phyloP scores from a whole-genome alignment of 139 green algal genomes.

The Parachlorella kessleri region DNA sequence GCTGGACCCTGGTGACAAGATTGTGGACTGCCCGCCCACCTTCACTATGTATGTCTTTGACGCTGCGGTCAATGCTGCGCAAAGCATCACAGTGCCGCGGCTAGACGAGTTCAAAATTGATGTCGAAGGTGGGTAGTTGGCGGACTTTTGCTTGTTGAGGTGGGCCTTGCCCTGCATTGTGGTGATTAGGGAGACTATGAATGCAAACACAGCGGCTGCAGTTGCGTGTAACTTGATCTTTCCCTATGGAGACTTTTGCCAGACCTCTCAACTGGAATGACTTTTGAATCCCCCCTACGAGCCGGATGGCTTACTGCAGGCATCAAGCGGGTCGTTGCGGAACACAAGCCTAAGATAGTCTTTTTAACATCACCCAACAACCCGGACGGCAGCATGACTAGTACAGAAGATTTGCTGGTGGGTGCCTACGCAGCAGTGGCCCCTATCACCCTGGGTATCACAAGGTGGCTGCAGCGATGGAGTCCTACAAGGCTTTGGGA shows the following conservation, averaged over 20 bases:
- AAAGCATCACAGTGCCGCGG: slow-evolving; percentile 85
- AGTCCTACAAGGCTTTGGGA: no score
- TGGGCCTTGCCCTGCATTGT: background rate
- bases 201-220: no score
- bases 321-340: slow-evolving; percentile 70
- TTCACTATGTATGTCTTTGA: slow-evolving; percentile 99
- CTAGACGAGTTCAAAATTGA: slow-evolving; percentile 87
- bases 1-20: slow-evolving; percentile 92
- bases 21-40: slow-evolving; percentile 93
- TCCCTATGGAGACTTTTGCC: no score
- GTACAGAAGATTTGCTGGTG: slow-evolving; percentile 75
- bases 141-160: no score
- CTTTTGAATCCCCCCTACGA: no score
- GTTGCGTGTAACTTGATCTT: no score
- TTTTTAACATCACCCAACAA: slow-evolving; percentile 99
- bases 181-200: background rate
- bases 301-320: no score
- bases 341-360: slow-evolving; percentile 93
- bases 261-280: no score
- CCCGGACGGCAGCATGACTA: slow-evolving; percentile 93
- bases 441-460: no score
- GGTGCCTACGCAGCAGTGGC: background rate
- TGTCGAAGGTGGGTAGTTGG: slow-evolving; percentile 63
- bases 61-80: slow-evolving; percentile 90
- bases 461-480: no score